These are phyloP conservation scores for Candida easanensis DNA, from an alignment of 805 yeast species.

Conservation along the genomic window DNA sequence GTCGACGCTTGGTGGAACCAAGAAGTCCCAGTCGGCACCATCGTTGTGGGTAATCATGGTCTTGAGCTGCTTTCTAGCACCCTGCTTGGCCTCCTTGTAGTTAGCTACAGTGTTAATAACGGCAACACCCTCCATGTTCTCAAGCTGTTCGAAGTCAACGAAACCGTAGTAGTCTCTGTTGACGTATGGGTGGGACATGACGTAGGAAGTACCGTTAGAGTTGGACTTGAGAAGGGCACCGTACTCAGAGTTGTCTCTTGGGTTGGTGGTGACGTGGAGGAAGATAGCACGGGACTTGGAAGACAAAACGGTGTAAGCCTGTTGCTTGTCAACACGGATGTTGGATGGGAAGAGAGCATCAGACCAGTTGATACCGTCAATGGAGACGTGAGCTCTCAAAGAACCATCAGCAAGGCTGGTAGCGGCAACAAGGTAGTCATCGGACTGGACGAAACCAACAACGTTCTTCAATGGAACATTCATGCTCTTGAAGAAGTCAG, in stretches of 20 bases:
- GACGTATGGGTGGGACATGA: constrained; percentile 61
- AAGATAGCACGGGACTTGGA: constrained; percentile 70
- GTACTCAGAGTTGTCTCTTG: constrained; percentile 48
- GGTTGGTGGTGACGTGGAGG: constrained; percentile 74
- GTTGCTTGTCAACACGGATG: constrained; percentile 55
- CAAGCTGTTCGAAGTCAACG: constrained; percentile 86
- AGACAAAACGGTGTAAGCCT: constrained; percentile 78
- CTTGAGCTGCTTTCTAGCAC: constrained; percentile 55
- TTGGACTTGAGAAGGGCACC: constrained; percentile 87
- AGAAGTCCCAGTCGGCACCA: constrained; percentile 80
- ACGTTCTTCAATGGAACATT: constrained; percentile 50
- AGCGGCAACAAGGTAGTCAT: constrained; percentile 74
- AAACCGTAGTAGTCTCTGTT: constrained; percentile 72
- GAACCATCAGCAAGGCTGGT: constrained; percentile 46
- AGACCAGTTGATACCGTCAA: constrained; percentile 75
- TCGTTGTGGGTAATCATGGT: constrained; percentile 83
- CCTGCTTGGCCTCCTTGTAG: constrained; percentile 40
- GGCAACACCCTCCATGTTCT: constrained; percentile 81
- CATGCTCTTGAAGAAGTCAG: constrained; percentile 26
- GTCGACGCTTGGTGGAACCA: constrained; percentile 68
- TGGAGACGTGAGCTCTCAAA: constrained; percentile 68
- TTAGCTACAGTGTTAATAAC: constrained; percentile 69
- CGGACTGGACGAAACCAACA: constrained; percentile 71
- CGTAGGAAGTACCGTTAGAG: constrained; percentile 87
- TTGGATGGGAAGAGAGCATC: constrained; percentile 75